Evolutionary conservation across 768 basidiomycete species (phyloP), one percentile per base, ranked within the genome.

Genomic region (Panaeolus papilionaceus): DNA sequence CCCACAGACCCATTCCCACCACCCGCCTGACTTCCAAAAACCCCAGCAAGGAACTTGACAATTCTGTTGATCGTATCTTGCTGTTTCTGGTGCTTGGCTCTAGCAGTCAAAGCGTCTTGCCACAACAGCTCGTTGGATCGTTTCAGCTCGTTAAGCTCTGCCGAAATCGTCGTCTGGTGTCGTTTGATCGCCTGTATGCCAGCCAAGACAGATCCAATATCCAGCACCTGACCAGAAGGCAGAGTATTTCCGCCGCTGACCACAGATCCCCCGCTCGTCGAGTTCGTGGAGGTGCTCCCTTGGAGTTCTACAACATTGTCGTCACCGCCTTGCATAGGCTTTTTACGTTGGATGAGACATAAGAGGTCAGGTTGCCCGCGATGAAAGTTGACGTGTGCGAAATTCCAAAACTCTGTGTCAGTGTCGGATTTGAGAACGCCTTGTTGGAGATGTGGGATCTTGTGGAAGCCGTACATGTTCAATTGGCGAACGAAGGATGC

Each of bases 61-160:
- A 99, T 99, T 65, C 94, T 83, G 74, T 98, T 95, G 76, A 99
- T 95, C 23, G 95, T 98, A 76, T 99, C 96, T 74, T 98, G 92
- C 71, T 98, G 96, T 74, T 94, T 96, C 76, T 95, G 90, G 74
- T 97, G 91, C 66, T 89, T 86, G 70, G 91, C 88, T 16, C 95
- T 83, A 1, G 94, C 88, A 38, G 87, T 81, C 71, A 95, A 78
- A 1, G 95, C 90, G 74, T 99, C 96, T 75, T 94, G 89, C 97
- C 97, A 99, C n/a, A 99, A 79, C 23, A 90, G 81, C 70, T 95
- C 89, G 74, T 98, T 98, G 2, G 90, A 92, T 66, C 85, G 84
- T 79, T 97, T 96, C 58, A 99, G 82, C 33, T 95, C 92, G 73
- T 92, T 93, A 62, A 99, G 81, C 71, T 99, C 96, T 0, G 90